Percentiles rank a stretch among this genome's conserved stretches.
These are phyloP conservation scores for Plantago coronopus DNA, from an alignment of 305 asterid genomes.

Conservation along the genomic window DNA sequence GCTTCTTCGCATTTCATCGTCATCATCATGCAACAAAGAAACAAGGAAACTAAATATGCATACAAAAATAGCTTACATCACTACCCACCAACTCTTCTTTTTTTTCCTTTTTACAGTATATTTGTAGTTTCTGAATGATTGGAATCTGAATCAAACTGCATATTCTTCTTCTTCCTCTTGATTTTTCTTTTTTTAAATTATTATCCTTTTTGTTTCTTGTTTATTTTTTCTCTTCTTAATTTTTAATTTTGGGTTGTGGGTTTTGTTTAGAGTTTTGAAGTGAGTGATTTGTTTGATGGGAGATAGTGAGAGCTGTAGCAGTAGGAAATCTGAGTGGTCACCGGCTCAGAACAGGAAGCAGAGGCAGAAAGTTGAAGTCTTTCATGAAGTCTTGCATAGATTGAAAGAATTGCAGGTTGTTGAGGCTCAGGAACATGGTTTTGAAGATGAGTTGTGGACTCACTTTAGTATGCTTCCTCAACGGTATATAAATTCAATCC, in stretches of 20 bases:
- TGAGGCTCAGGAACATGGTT: constrained; percentile 53
- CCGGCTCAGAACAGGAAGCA: constrained; percentile 51
- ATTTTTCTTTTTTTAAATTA: not conserved
- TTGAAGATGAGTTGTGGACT: constrained; percentile 82
- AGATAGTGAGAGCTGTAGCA: constrained; percentile 71
- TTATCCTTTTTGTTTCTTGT: too few relatives aligned
- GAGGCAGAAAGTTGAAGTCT: constrained; percentile 69
- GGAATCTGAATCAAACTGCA: constrained; percentile 73
- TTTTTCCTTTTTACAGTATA: constrained; percentile 16
- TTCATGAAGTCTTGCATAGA: constrained; percentile 54
- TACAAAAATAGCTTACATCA: constrained; percentile 38
- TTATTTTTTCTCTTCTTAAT: constrained; percentile 11
- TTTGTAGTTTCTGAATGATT: constrained; percentile 23
- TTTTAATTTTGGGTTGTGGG: not conserved
- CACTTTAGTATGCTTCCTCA: constrained; percentile 70
- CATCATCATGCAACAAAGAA: constrained; percentile 37
- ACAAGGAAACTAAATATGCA: constrained; percentile 21
- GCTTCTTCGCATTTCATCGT: constrained; percentile 15
- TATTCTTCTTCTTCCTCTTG: constrained; percentile 32
- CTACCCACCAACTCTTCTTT: constrained; percentile 40
- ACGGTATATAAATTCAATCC: constrained; percentile 35
- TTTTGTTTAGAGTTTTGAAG: constrained; percentile 18
- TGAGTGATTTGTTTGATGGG: constrained; percentile 40
- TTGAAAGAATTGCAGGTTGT: constrained; percentile 49
- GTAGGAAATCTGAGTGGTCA: constrained; percentile 66